phyloP scores from a whole-genome alignment of 225 moss, liverwort and hornwort genomes.

The Lunularia cruciata region DNA sequence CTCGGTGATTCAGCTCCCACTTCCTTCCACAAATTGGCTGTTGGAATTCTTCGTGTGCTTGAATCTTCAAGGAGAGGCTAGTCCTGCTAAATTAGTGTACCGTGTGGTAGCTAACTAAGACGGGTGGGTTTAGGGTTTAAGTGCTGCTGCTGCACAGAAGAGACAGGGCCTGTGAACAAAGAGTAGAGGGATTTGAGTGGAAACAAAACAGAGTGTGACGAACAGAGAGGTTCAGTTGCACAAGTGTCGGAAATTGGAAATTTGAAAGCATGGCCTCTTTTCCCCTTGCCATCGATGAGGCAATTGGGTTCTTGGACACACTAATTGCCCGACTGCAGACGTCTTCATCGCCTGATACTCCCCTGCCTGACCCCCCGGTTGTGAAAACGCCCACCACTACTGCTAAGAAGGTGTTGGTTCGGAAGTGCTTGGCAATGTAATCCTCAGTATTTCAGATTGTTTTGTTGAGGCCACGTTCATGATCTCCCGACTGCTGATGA shows the following conservation, averaged over 20 bases:
- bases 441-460: no score
- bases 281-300: conserved; percentile 39
- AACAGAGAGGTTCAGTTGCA: no score
- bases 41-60: no score
- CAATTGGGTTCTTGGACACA: conserved; percentile 31
- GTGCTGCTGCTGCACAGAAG: not conserved
- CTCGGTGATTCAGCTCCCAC: no score
- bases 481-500: no score
- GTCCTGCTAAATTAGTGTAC: no score
- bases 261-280: conserved; percentile 3
- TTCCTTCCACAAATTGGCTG: no score
- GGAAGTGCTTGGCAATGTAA: no score
- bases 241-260: no score
- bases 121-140: conserved; percentile 4
- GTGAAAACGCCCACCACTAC: conserved; percentile 1
- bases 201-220: not conserved
- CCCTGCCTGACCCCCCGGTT: not conserved
- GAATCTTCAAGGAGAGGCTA: no score
- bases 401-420: conserved; percentile 33
- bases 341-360: conserved; percentile 5
- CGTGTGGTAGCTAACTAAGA: no score
- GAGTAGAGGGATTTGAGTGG: not conserved
- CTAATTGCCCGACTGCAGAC: conserved; percentile 31
- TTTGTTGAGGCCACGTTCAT: no score
- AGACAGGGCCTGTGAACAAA: not conserved